These are phyloP conservation scores for Closterium sp. DNA, from an alignment of 139 green algal genomes.

Conservation along the genomic window DNA sequence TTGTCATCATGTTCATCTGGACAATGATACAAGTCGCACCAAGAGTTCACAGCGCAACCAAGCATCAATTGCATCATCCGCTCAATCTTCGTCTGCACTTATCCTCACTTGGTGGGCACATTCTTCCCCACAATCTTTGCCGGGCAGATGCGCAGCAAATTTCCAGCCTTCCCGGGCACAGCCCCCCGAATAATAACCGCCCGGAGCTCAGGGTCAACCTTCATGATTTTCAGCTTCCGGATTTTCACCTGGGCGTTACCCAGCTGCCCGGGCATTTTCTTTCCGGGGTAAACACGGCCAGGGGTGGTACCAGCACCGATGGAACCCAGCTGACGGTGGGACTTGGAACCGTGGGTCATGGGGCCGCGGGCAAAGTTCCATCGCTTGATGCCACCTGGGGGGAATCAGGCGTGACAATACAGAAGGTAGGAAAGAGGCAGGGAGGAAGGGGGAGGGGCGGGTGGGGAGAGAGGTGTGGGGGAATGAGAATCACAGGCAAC, in stretches of 20 bases:
- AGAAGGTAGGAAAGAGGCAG: too few species aligned
- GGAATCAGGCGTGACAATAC: neutral
- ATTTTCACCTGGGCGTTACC: conserved; percentile 78
- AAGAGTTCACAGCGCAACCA: neutral
- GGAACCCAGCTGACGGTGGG: conserved; percentile 90
- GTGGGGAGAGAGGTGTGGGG: neutral
- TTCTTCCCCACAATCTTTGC: conserved; percentile 68
- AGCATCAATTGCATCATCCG: neutral
- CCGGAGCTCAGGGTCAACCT: conserved; percentile 75
- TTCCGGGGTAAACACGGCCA: conserved; percentile 85
- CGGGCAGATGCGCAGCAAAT: conserved; percentile 84
- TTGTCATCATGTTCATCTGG: too few species aligned
- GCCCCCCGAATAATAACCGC: conserved; percentile 89
- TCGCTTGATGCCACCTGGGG: conserved; percentile 89
- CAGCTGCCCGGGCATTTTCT: conserved; percentile 92
- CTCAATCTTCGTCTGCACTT: neutral
- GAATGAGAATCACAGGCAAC: too few species aligned
- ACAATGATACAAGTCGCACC: neutral
- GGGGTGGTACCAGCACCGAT: conserved; percentile 87
- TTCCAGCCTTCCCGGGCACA: conserved; percentile 92
- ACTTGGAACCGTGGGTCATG: conserved; percentile 98
- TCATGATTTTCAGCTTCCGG: conserved; percentile 81
- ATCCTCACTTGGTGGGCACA: conserved; percentile 16
- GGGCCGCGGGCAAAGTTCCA: conserved; percentile 83
- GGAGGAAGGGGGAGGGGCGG: too few species aligned